Conservation (phyloP, 202 grass and related monocot genomes). For the Cymbopogon flexuosus region DNA sequence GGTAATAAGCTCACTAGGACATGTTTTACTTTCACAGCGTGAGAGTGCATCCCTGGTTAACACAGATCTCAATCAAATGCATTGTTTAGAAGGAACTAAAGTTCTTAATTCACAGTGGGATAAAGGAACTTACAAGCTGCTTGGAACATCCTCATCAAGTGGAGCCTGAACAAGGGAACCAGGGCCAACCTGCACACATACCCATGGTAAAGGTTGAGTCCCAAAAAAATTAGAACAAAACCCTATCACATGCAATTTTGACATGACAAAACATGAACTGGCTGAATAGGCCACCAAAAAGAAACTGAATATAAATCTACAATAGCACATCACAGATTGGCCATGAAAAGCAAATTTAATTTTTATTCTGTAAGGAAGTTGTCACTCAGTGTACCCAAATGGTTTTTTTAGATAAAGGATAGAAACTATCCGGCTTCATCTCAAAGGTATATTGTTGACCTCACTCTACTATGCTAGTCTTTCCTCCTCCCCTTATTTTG, state of each 20-base stretch:
- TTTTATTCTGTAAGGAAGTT: not conserved
- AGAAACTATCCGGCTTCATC: no score
- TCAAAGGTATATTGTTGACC: conserved; percentile 46
- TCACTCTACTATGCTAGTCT: not conserved
- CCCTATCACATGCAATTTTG: not conserved
- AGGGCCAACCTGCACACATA: conserved; percentile 75
- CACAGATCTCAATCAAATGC: conserved; percentile 28
- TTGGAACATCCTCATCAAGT: conserved; percentile 59
- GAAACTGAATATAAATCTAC: not conserved
- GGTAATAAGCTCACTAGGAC: conserved; percentile 85
- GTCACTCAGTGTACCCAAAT: not conserved
- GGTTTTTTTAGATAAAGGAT: no score
- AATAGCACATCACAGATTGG: not conserved
- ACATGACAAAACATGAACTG: conserved; percentile 28
- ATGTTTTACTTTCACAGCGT: conserved; percentile 84
- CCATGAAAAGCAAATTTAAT: no score
- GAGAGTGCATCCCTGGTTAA: conserved; percentile 61
- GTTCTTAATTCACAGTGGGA: conserved; percentile 3
- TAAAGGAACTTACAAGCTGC: conserved; percentile 72
- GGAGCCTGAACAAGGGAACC: conserved; percentile 91
- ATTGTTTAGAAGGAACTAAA: conserved; percentile 37
- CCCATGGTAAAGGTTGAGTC: conserved; percentile 15
- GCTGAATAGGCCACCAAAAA: conserved; percentile 5
- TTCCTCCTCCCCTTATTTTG: not conserved
- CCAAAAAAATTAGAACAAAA: not conserved